phyloP scores from a whole-genome alignment of 192 early-diverging fungal genomes.

The Umbelopsis sp. region DNA sequence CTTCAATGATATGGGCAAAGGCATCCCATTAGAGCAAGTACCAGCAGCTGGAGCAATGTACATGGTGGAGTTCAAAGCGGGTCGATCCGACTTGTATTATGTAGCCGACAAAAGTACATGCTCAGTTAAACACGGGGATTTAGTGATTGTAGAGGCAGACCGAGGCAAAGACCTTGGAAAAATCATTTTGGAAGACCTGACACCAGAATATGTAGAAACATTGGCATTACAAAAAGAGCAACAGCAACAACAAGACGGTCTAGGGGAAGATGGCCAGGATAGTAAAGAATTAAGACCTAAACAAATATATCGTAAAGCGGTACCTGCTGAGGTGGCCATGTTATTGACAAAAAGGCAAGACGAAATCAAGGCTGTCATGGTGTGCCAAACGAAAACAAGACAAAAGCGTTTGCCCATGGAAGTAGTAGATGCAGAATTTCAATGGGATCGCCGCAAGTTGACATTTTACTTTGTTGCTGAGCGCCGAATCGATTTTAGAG shows the following conservation, averaged over 20 bases:
- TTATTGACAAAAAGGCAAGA: conserved; percentile 83
- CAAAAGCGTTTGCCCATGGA: conserved; percentile 93
- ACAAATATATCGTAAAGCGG: conserved; percentile 84
- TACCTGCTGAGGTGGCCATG: conserved; percentile 80
- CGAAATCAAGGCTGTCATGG: conserved; percentile 84
- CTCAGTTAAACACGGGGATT: conserved; percentile 64
- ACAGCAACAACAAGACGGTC: conserved; percentile 38
- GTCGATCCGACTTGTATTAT: conserved; percentile 82
- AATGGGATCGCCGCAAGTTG: conserved; percentile 97
- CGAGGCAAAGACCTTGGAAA: conserved; percentile 89
- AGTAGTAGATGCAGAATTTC: conserved; percentile 95
- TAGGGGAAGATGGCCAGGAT: conserved; percentile 1
- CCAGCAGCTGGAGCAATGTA: conserved; percentile 64
- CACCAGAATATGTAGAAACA: conserved; percentile 50
- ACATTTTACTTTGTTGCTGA: conserved; percentile 97
- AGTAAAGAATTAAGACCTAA: conserved; percentile 61
- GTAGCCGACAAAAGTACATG: conserved; percentile 53
- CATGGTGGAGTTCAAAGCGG: conserved; percentile 87
- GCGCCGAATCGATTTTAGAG: conserved; percentile 93
- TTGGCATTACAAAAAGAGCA: conserved; percentile 38
- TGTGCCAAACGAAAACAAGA: conserved; percentile 87
- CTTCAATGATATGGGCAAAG: conserved; percentile 45
- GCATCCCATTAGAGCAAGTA: conserved; percentile 49
- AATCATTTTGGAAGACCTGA: conserved; percentile 70
- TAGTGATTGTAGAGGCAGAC: conserved; percentile 90